These are phyloP conservation scores for Decorospora gaudefroyi DNA, from an alignment of 2,329 filamentous ascomycete species.

Conservation along the genomic window DNA sequence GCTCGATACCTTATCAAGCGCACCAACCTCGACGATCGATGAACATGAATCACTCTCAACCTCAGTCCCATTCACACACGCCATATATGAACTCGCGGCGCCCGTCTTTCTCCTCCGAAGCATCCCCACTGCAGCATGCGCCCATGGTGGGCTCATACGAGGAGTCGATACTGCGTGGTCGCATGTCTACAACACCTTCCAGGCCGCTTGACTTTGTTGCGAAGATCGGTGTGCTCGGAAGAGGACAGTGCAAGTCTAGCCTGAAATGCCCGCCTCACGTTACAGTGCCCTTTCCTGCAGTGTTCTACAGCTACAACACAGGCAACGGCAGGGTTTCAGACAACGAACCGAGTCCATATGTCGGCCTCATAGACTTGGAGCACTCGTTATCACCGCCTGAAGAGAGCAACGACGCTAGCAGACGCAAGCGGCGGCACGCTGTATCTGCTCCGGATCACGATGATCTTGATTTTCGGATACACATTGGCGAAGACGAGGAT, in stretches of 20 bases:
- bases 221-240: conserved; percentile 90
- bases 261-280: conserved; percentile 88
- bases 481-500: conserved; percentile 23
- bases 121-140: conserved; percentile 80
- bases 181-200: conserved; percentile 96
- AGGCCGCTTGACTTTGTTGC: conserved; percentile 91
- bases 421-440: conserved; percentile 48
- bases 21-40: conserved; percentile 79
- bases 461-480: conserved; percentile 30
- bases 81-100: conserved; percentile 60
- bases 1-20: conserved; percentile 69
- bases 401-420: conserved; percentile 48
- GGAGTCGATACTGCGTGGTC: conserved; percentile 89
- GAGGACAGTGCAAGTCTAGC: conserved; percentile 83
- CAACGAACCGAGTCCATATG: conserved; percentile 93
- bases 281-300: conserved; percentile 86
- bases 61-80: conserved; percentile 50
- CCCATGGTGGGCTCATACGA: conserved; percentile 98
- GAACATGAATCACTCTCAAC: conserved; percentile 56
- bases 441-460: conserved; percentile 30
- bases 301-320: conserved; percentile 90
- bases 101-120: conserved; percentile 74
- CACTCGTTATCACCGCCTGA: conserved; percentile 67
- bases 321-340: conserved; percentile 70
- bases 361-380: conserved; percentile 89